Evolutionary conservation across 768 basidiomycete genomes (phyloP), one percentile per base, ranked within the genome.

Genomic region (Saitozyma sp.): DNA sequence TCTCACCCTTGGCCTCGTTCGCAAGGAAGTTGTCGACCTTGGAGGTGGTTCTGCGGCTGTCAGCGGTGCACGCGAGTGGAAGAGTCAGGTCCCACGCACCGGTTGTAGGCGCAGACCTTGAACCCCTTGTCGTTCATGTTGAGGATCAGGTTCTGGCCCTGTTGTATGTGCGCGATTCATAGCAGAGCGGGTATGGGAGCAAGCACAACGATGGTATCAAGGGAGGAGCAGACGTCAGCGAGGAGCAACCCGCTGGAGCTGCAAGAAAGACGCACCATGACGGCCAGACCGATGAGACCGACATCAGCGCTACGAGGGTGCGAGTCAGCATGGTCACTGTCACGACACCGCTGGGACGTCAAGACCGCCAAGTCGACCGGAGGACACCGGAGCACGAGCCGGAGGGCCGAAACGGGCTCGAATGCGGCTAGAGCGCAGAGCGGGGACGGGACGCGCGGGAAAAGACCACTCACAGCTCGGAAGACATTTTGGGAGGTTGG

Each of bases 121-220:
- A 93, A 99, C 56, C 96, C 96, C 74, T 99, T 99, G 85, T 99
- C 96, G 81, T 96, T 96, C 91, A 96, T 97, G 84, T 97, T 96
- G 73, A 97, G 84, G 80, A 96, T 94, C 78, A 96, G 81, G 80
- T 95, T 96, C 87, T 95, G 93, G 76, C 92, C 93, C 92, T 93
- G 74, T 53, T 58, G 52, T 45, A 16, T 16, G 38, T 17, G 9
- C 11, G 50, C 8, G 20, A 55, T 17, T 13, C 45, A 45, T n/a
- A 48, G 45, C 19, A 19, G 50, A 38, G 48, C 29, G 45, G 42
- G 37, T 14, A 42, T 42, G 41, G 48, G 37, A 54, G 17, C 6
- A 46, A 6, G 43, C 11, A 37, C 13, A 45, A 50, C 29, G 29
- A 29, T 29, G 29, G 29, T 29, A 29, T 29, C 48, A 50, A 50